Evolutionary conservation across 495 filamentous ascomycete genomes (phyloP), one percentile per base, ranked within the genome.

Genomic region (Pseudomonodictys pantanalensis): DNA sequence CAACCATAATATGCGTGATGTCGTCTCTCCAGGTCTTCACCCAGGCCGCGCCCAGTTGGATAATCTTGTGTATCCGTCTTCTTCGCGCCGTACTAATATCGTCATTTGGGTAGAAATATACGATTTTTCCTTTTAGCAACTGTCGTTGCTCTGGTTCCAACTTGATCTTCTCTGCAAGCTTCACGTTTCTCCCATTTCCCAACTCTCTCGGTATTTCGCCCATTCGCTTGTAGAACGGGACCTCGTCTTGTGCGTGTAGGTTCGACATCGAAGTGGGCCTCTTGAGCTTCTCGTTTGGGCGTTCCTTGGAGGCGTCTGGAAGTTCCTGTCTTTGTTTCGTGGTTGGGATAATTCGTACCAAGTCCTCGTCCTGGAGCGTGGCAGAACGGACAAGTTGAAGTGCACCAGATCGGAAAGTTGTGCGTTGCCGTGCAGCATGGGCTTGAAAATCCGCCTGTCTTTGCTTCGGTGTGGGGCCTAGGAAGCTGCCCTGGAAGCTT

Each of bases 21-120:
- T 71, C 65, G 0, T 72, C 60, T 20, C 64, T 66, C 79, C 82
- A 87, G 7, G 79, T 74, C 43, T 68, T 79, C 22, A 78, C 71
- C 81, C 87, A 88, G 6, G 69, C 73, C 4, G 84, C 92, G 25
- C 93, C 93, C 67, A 86, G 86, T 64, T 92, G 86, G 53, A 82
- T 78, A 0, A 87, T 85, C 69, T 86, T 90, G 24, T 79, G 79
- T 39, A 96, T 92, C 25, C 88, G 84, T 24, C 86, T 65, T 52
- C 80, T 81, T 20, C 92, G 81, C 1, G 81, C 73, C 1, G 80
- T 81, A 17, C 84, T 80, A 38, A 86, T 77, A 62, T 91, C 85
- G 60, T 88, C 84, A 56, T 92, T 88, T 0, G 91, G 93, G 23
- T 93, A 80, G 70, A 95, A 98, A 64, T 81, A 67, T 45, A 63